Conservation (phyloP, 2,329 filamentous ascomycete genomes). For the Talaromyces verruculosus region DNA sequence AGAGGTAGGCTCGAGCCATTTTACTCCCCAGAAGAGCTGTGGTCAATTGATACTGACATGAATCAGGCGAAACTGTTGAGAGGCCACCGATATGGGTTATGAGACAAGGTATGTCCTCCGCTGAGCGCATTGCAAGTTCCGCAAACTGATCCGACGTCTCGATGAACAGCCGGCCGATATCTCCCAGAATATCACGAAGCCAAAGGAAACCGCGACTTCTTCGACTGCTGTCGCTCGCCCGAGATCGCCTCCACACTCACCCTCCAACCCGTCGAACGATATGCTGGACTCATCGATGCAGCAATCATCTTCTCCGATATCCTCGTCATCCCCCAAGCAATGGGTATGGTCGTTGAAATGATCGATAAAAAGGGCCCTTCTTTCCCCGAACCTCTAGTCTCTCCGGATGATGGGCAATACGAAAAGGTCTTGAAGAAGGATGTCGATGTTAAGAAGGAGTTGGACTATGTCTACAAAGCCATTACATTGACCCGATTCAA, state of each 20-base stretch:
- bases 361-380: constrained; percentile 94
- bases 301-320: constrained; percentile 99
- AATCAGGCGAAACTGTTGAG: constrained; percentile 82
- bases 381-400: constrained; percentile 80
- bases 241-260: constrained; percentile 92
- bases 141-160: background rate
- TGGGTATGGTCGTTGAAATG: constrained; percentile 99
- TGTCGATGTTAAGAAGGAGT: constrained; percentile 79
- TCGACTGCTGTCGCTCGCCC: constrained; percentile 91
- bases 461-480: constrained; percentile 94
- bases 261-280: constrained; percentile 91
- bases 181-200: constrained; percentile 97
- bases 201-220: constrained; percentile 89
- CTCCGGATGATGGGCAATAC: constrained; percentile 82
- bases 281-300: constrained; percentile 83
- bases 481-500: constrained; percentile 89
- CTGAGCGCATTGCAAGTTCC: background rate
- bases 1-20: constrained; percentile 60
- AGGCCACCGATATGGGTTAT: constrained; percentile 98
- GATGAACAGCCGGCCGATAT: constrained; percentile 76
- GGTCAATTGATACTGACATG: background rate
- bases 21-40: background rate
- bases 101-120: constrained; percentile 73
- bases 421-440: constrained; percentile 69
- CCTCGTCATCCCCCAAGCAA: constrained; percentile 92